phyloP scores from a whole-genome alignment of 2,329 filamentous ascomycete species.

The Ceratocystis alfenasii region DNA sequence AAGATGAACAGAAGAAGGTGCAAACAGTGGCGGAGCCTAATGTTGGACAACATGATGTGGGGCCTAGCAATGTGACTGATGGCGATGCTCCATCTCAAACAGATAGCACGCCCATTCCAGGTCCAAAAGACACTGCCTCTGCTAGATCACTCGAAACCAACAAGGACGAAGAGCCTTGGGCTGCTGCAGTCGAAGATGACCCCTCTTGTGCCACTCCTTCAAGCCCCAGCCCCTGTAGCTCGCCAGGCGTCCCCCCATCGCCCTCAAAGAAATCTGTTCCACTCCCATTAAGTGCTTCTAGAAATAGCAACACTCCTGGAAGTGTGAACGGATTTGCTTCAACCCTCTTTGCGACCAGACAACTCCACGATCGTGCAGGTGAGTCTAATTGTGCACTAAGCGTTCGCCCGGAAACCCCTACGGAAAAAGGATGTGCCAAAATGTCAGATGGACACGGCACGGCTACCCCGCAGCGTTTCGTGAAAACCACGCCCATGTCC shows the following conservation, averaged over 20 bases:
- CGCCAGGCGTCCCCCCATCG: conserved; percentile 10
- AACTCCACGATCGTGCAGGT: conserved; percentile 13
- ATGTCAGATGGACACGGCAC: conserved; percentile 4
- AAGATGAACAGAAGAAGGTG: conserved; percentile 49
- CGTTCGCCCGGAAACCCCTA: conserved; percentile 15
- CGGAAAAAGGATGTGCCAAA: conserved; percentile 7
- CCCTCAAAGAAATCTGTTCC: conserved; percentile 24
- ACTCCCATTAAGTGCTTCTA: conserved; percentile 6
- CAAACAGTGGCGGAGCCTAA: conserved; percentile 44
- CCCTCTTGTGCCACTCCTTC: not conserved
- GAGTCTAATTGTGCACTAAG: not conserved
- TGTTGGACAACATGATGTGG: conserved; percentile 26
- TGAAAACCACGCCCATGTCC: conserved; percentile 19
- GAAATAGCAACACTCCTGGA: conserved; percentile 4
- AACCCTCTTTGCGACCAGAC: conserved; percentile 15
- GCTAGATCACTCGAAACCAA: not conserved
- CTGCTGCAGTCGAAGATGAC: not conserved
- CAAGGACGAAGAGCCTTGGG: not conserved
- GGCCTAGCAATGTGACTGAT: not conserved
- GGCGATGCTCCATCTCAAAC: not conserved
- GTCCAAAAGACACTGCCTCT: not conserved
- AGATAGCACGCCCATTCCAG: not conserved
- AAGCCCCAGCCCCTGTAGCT: not conserved
- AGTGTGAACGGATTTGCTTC: conserved; percentile 11
- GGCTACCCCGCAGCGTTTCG: conserved; percentile 13